These are phyloP conservation scores for Candida tammaniensis DNA, from an alignment of 805 yeast genomes.

Conservation along the genomic window DNA sequence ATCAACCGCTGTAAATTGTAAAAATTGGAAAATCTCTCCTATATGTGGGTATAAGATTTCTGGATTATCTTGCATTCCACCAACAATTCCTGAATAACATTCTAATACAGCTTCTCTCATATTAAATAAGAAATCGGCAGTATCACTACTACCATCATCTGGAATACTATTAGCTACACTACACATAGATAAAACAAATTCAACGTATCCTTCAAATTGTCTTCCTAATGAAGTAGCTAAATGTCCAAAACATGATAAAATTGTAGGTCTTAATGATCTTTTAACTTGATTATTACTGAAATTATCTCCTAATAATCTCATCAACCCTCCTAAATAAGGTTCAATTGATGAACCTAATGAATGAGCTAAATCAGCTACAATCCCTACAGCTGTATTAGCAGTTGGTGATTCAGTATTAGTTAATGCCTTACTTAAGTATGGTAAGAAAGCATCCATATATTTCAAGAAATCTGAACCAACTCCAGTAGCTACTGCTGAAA, in stretches of 20 bases:
- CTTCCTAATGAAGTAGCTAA: constrained; percentile 85
- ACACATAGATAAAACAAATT: constrained; percentile 77
- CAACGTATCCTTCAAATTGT: constrained; percentile 71
- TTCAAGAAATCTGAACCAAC: constrained; percentile 66
- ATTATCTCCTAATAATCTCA: constrained; percentile 76
- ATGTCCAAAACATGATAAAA: constrained; percentile 93
- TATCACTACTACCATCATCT: constrained; percentile 68
- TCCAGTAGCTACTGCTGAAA: constrained; percentile 85
- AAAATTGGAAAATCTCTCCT: constrained; percentile 66
- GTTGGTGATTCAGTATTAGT: constrained; percentile 80
- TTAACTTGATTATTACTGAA: constrained; percentile 66
- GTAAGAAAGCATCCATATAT: constrained; percentile 80
- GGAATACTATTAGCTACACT: constrained; percentile 61
- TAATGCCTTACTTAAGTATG: constrained; percentile 76
- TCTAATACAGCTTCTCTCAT: constrained; percentile 90
- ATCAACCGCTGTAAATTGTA: constrained; percentile 59
- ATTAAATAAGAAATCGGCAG: constrained; percentile 67
- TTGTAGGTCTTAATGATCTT: constrained; percentile 81
- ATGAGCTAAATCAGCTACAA: constrained; percentile 91
- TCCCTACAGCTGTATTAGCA: constrained; percentile 88
- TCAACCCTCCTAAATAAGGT: constrained; percentile 75
- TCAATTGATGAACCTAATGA: constrained; percentile 73
- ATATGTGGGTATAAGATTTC: constrained; percentile 63
- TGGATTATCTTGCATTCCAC: constrained; percentile 77
- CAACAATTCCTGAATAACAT: constrained; percentile 92